Conservation (phyloP, 108 stramenopile genomes). For the Chaetoceros tenuissimus region DNA sequence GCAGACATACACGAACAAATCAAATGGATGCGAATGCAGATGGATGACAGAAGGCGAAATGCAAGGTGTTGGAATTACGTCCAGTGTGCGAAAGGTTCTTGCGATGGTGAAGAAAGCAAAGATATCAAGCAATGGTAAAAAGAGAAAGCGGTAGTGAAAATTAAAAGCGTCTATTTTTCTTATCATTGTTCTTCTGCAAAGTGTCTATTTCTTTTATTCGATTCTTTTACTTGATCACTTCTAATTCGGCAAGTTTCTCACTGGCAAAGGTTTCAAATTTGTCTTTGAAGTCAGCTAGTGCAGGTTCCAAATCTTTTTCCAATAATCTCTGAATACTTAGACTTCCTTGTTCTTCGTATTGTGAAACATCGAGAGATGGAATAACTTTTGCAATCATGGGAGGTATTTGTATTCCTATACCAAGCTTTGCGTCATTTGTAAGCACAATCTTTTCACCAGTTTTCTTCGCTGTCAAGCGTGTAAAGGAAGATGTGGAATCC, state of each 20-base stretch:
- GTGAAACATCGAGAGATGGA: not conserved
- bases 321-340: slow-evolving; percentile 3
- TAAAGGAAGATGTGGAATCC: slow-evolving; percentile 2
- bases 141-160: not conserved
- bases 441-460: not conserved
- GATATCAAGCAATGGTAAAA: not conserved
- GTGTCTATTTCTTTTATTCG: too few species aligned
- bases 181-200: too few species aligned
- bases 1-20: slow-evolving; percentile 36
- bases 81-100: slow-evolving; percentile 74
- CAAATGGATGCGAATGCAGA: slow-evolving; percentile 24
- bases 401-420: not conserved
- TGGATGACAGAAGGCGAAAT: slow-evolving; percentile 74
- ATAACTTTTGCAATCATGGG: not conserved
- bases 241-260: too few species aligned
- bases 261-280: not conserved
- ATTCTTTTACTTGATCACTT: too few species aligned
- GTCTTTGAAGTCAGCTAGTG: not conserved
- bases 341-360: slow-evolving; percentile 3
- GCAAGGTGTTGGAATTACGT: slow-evolving; percentile 66
- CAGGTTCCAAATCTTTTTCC: slow-evolving; percentile 4
- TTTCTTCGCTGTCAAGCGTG: not conserved
- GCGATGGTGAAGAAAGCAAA: slow-evolving; percentile 14
- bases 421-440: not conserved
- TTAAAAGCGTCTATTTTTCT: too few species aligned